Percentiles rank a stretch among this genome's conserved stretches.
Conservation (phyloP, 2,329 filamentous ascomycete genomes). For the Trichoderma guizhouense region DNA sequence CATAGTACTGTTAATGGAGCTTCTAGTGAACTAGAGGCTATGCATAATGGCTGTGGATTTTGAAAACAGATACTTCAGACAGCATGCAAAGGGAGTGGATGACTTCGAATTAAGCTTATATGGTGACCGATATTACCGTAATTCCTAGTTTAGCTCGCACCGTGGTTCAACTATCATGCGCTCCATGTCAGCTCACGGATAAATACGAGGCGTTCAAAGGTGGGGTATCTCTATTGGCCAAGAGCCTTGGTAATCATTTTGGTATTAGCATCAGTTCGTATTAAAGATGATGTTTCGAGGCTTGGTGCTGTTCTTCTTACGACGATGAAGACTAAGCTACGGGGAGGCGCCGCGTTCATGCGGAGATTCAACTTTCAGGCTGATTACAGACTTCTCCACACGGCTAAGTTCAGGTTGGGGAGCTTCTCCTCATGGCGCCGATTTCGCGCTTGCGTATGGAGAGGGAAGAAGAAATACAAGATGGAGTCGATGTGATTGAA, state of each 20-base stretch:
- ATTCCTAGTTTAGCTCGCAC: neutral
- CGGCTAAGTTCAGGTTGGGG: slow-evolving; percentile 11
- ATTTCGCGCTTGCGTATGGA: neutral
- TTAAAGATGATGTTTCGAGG: neutral
- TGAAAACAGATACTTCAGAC: neutral
- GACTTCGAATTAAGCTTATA: neutral
- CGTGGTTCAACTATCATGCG: neutral
- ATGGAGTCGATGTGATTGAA: neutral
- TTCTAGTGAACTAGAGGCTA: neutral
- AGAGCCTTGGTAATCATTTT: neutral
- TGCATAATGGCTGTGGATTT: too few species aligned
- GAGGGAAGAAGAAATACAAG: neutral
- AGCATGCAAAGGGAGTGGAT: neutral
- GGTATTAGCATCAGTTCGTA: neutral
- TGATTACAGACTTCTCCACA: slow-evolving; percentile 4
- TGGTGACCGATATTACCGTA: neutral
- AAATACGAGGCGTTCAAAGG: neutral
- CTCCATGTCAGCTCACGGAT: neutral
- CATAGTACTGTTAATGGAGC: neutral
- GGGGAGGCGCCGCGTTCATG: neutral
- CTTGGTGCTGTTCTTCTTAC: neutral
- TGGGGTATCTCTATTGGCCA: neutral
- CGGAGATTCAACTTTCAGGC: neutral
- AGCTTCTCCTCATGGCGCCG: slow-evolving; percentile 5
- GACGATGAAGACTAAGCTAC: neutral